Evolutionary conservation across 768 basidiomycete species (phyloP), one percentile per base, ranked within the genome.

Genomic region (Leccinum sublutescens): DNA sequence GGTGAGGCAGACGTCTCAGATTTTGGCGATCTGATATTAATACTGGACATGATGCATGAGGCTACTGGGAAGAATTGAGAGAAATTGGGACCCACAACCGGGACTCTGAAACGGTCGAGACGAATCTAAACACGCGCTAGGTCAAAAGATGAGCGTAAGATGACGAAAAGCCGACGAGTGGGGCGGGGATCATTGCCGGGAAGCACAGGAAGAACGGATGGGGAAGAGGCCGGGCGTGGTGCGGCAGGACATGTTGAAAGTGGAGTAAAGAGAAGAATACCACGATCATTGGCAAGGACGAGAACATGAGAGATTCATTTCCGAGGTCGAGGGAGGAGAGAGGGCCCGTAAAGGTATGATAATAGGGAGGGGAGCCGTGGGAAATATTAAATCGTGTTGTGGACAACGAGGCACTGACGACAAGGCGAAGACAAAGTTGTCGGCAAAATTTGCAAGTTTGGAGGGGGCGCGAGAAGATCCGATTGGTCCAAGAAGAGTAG

Each of bases 301-400:
- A 5, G 58, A 67, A 73, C 71, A 74, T 71, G 71, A 73, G 69
- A 50, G 64, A 40, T 75, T 73, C 72, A 73, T 73, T 55, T 73
- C 72, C 72, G 72, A 73, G 64, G 71, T 64, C 40, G 43, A 45
- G 43, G 43, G 43, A 45, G 5, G 43, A 45, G 43, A 57, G 66
- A 54, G 61, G 33, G 34, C 60, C 57, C 19, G 58, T 53, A 58
- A 67, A 60, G 62, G 64, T 53, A 61, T 59, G 63, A 61, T 62
- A 62, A 61, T 61, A 58, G 55, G 61, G 58, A 61, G 57, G 67
- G 60, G 57, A 64, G 67, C 58, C 53, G 54, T 53, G 57, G 19
- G 52, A 47, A 47, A 9, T 25, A 48, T 48, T 48, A 23, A 48
- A 48, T 48, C 58, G 53, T 55, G 59, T 50, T 56, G 64, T 10